Evolutionary conservation across 176 grass and related monocot genomes (phyloP), one percentile per base, ranked within the genome.

Genomic region (Musa acuminata): DNA sequence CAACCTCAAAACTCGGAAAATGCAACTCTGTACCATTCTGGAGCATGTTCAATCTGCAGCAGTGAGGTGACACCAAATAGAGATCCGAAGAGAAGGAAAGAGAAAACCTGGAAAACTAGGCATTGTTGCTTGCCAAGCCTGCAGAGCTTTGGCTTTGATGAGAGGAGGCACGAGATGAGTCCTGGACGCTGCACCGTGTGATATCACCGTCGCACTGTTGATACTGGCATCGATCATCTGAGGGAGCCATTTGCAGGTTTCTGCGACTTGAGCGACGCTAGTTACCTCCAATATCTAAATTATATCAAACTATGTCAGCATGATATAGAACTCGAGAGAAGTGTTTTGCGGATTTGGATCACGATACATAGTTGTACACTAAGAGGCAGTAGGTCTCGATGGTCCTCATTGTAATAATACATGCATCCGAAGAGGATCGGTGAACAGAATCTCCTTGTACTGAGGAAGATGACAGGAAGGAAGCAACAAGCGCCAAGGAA

Each of bases 81-180:
- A 23, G 85, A 80, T 16, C 70, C 53, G 53, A 89, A 80, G 81
- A 88, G 0, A 50, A 78, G 72, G 60, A 91, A 88, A 53, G n/a
- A 89, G 52, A 84, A 74, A 77, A 53, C 87, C 7, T 85, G 84
- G 86, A 91, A 82, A 73, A 74, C 67, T 0, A 72, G 72, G 24
- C 78, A 21, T 60, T 99, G 95, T 80, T 99, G 95, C 80, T 68
- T 99, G 49, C 95, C 88, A 0, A 81, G 26, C 63, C 86, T 94
- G 67, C 75, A 90, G 55, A 84, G 16, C 64, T 74, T 89, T 59
- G 55, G 74, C 19, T 64, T 93, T 24, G 94, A 90, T 2, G 85
- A 86, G 79, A 79, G 84, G 68, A 82, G 78, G 55, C 83, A 90
- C 63, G 89, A 94, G 75, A 81, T 81, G 13, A 81, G 62, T 48